Evolutionary conservation across 192 early-diverging fungal species (phyloP).

Genomic region (Paraglomus brasilianum): DNA sequence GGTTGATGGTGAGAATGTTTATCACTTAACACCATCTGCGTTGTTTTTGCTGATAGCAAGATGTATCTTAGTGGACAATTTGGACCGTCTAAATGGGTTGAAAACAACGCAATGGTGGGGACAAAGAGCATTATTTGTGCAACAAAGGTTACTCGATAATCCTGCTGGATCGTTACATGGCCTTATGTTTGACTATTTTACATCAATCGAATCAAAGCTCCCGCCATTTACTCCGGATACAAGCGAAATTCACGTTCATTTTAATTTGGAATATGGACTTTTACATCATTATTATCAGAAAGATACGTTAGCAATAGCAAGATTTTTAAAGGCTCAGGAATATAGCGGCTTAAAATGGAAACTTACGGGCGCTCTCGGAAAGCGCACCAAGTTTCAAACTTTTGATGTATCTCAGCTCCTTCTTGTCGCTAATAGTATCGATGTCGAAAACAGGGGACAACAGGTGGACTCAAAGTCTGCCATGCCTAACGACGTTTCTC

Average conservation of each 20-base stretch:
- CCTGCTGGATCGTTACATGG: constrained; percentile 56
- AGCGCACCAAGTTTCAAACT: constrained; percentile 89
- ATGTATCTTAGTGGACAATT: constrained; percentile 60
- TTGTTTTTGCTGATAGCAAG: constrained; percentile 68
- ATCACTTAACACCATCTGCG: constrained; percentile 70
- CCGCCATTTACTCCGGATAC: constrained; percentile 34
- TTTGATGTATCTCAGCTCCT: constrained; percentile 90
- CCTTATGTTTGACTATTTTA: constrained; percentile 40
- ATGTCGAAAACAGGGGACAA: constrained; percentile 38
- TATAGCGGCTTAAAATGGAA: constrained; percentile 80
- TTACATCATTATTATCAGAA: constrained; percentile 75
- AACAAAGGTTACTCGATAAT: constrained; percentile 70
- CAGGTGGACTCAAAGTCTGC: constrained; percentile 17
- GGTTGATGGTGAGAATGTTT: constrained; percentile 83
- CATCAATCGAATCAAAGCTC: constrained; percentile 28
- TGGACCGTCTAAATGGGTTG: neutral
- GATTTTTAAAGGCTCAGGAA: constrained; percentile 73
- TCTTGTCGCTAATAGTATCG: constrained; percentile 78
- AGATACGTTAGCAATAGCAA: constrained; percentile 61
- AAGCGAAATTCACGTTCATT: constrained; percentile 56
- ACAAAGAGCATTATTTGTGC: constrained; percentile 66
- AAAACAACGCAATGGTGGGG: constrained; percentile 73
- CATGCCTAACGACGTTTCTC: constrained; percentile 68
- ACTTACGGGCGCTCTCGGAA: constrained; percentile 86
- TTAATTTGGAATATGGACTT: constrained; percentile 78